Conservation (phyloP, 2,329 filamentous ascomycete genomes). For the Exophiala aquamarina region DNA sequence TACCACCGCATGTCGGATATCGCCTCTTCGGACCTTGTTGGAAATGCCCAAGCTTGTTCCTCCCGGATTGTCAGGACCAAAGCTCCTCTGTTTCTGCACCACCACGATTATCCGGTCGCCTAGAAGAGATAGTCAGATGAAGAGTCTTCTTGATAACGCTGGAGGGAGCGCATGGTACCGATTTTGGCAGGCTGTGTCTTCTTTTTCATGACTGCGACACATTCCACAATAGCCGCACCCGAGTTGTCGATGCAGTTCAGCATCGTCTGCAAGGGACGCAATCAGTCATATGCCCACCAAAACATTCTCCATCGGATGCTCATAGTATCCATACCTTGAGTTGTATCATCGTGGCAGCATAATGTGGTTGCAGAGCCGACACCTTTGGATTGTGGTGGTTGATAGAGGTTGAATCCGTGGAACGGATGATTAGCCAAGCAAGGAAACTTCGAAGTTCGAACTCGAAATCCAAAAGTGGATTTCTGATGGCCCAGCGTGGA, state of each 20-base stretch:
- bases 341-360: slow-evolving; percentile 76
- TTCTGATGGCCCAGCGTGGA: no score
- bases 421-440: no score
- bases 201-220: slow-evolving; percentile 87
- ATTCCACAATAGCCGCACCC: slow-evolving; percentile 94
- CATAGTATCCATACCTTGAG: slow-evolving; percentile 64
- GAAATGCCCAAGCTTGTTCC: slow-evolving; percentile 72
- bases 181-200: slow-evolving; percentile 79
- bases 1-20: slow-evolving; percentile 93
- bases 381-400: no score
- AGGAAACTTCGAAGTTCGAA: no score
- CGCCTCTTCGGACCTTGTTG: slow-evolving; percentile 93
- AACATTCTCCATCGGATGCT: no score
- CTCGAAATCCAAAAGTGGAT: no score
- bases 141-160: no score
- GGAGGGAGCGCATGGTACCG: slow-evolving; percentile 56
- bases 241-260: slow-evolving; percentile 99
- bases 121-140: slow-evolving; percentile 37
- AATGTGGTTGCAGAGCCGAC: slow-evolving; percentile 16
- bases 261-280: slow-evolving; percentile 73
- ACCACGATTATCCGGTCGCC: slow-evolving; percentile 97
- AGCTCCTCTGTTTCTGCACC: slow-evolving; percentile 89
- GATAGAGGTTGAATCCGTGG: no score
- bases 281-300: no score
- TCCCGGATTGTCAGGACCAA: slow-evolving; percentile 61